Evolutionary conservation across 2,329 filamentous ascomycete species (phyloP).

Genomic region (Aspergillus quadricinctus): DNA sequence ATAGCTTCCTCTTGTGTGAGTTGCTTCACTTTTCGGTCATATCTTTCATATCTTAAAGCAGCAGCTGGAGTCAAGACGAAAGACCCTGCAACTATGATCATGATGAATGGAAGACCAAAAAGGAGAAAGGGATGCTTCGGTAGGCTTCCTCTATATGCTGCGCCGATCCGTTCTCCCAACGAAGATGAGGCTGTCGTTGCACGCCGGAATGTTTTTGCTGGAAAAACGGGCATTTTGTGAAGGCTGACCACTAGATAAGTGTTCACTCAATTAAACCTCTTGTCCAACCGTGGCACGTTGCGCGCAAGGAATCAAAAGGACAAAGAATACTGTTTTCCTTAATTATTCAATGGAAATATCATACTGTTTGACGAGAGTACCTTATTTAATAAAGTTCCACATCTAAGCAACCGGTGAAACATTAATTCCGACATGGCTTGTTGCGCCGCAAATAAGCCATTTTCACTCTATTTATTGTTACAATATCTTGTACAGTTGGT

Average conservation of each 20-base stretch:
- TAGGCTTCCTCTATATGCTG: constrained; percentile 71
- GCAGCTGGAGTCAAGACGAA: constrained; percentile 94
- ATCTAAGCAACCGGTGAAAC: constrained; percentile 9
- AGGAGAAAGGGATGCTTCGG: constrained; percentile 79
- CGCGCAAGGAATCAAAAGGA: neutral
- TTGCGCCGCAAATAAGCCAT: constrained; percentile 3
- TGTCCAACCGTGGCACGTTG: neutral
- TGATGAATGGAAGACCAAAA: constrained; percentile 90
- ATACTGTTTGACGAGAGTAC: neutral
- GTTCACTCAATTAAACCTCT: neutral
- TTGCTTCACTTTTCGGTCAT: constrained; percentile 84
- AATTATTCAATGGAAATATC: neutral
- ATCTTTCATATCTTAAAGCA: constrained; percentile 85
- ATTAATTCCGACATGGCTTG: constrained; percentile 12
- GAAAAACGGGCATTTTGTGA: constrained; percentile 58
- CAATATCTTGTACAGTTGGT: neutral
- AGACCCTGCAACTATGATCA: constrained; percentile 83
- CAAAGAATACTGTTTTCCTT: neutral
- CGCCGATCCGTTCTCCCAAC: constrained; percentile 65
- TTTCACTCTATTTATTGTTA: neutral
- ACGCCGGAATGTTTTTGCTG: constrained; percentile 66
- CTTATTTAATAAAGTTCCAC: neutral
- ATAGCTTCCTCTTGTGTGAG: constrained; percentile 82
- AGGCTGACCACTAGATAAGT: neutral
- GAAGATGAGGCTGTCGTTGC: constrained; percentile 45